Evolutionary conservation across 108 stramenopile genomes (phyloP).

Genomic region (Pseudonitzschia delicatissima): DNA sequence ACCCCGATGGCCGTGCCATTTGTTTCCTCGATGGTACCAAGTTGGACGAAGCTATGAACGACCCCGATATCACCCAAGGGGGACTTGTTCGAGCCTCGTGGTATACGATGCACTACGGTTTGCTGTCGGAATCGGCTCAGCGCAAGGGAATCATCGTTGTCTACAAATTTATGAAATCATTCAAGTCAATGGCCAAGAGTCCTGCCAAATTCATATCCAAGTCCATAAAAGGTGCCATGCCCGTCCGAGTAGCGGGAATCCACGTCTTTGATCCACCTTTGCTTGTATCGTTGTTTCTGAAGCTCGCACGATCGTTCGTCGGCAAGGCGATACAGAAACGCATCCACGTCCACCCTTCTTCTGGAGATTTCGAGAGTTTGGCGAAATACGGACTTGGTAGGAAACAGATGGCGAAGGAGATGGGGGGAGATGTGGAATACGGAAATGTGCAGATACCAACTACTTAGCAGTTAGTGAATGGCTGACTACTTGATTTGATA

Average conservation of each 20-base stretch:
- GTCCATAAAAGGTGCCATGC: not conserved
- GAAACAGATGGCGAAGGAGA: not conserved
- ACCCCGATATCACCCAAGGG: not conserved
- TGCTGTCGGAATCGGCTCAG: not conserved
- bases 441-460: too few relatives aligned
- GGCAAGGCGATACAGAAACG: not conserved
- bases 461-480: too few relatives aligned
- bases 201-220: not conserved
- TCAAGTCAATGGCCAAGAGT: not conserved
- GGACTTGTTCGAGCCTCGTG: not conserved
- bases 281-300: not conserved
- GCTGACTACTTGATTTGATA: too few relatives aligned
- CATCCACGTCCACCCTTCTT: not conserved
- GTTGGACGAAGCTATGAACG: not conserved
- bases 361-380: not conserved
- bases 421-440: not conserved
- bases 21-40: not conserved
- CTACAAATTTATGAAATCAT: not conserved
- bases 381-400: not conserved
- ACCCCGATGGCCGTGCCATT: constrained; percentile 1
- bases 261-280: not conserved
- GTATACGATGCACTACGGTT: not conserved
- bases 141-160: not conserved
- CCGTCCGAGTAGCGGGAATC: not conserved
- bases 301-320: not conserved